Percentiles rank a stretch among this genome's conserved stretches.
Evolutionary conservation across 768 basidiomycete genomes (phyloP).

Genomic region (Dioszegia crocea): DNA sequence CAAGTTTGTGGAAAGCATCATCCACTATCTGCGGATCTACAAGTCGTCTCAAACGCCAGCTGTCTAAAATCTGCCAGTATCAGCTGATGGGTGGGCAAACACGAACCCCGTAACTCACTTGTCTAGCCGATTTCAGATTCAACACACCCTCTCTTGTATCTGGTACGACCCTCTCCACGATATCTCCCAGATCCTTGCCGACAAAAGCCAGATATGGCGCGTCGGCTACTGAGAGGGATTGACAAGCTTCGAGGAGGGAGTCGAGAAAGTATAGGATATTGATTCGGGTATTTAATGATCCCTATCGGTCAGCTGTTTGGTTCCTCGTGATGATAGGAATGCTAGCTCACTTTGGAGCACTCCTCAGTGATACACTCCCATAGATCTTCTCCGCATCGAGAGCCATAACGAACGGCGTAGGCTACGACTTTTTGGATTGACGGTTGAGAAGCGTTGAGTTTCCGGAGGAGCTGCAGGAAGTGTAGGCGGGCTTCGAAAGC

Average conservation of each 20-base stretch:
- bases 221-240: constrained; percentile 43
- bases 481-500: constrained; percentile 59
- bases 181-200: constrained; percentile 67
- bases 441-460: constrained; percentile 74
- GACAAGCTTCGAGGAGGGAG: constrained; percentile 55
- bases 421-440: constrained; percentile 83
- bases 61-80: constrained; percentile 71
- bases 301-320: constrained; percentile 52
- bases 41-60: constrained; percentile 78
- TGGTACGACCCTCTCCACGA: constrained; percentile 82
- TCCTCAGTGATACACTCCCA: constrained; percentile 93
- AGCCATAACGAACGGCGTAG: constrained; percentile 78
- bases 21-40: constrained; percentile 75
- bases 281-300: constrained; percentile 81
- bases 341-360: constrained; percentile 67
- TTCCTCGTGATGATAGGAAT: neutral
- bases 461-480: constrained; percentile 61
- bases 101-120: constrained; percentile 55
- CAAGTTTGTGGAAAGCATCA: constrained; percentile 57
- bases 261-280: constrained; percentile 90
- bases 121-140: constrained; percentile 80
- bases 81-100: neutral
- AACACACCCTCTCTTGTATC: constrained; percentile 79
- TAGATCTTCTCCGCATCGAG: constrained; percentile 80
- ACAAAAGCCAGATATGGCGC: constrained; percentile 72